phyloP scores from a whole-genome alignment of 257 asterid genomes.

The Solanum chaucha region DNA sequence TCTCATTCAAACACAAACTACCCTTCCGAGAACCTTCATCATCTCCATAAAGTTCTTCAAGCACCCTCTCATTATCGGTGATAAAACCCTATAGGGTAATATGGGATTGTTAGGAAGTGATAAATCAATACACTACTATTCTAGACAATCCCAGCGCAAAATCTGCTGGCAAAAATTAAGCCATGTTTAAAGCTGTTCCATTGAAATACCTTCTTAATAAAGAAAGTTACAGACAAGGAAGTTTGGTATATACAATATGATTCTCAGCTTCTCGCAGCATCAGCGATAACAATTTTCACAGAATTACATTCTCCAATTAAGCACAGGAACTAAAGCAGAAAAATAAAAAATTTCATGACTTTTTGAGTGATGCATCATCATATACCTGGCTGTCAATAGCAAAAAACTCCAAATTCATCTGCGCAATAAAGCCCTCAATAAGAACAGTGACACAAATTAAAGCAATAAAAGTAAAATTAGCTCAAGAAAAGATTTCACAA shows the following conservation, averaged over 20 bases:
- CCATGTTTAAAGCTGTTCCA: neutral
- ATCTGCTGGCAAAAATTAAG: neutral
- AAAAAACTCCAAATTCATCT: constrained; percentile 99
- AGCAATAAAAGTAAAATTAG: constrained; percentile 3
- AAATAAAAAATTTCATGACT: neutral
- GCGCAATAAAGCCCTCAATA: constrained; percentile 31
- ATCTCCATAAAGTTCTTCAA: constrained; percentile 92
- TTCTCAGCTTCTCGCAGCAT: neutral
- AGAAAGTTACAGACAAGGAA: neutral
- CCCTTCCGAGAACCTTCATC: constrained; percentile 81
- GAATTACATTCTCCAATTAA: neutral
- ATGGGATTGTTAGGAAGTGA: neutral
- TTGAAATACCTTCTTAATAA: neutral
- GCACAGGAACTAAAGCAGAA: neutral
- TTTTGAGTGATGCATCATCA: constrained; percentile 6
- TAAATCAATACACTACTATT: neutral
- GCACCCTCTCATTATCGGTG: constrained; percentile 89
- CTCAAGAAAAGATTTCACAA: constrained; percentile 3
- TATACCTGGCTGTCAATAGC: constrained; percentile 92
- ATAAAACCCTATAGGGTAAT: constrained; percentile 54
- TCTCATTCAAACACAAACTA: constrained; percentile 67
- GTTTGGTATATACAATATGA: neutral
- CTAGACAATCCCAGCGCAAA: neutral
- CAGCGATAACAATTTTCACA: neutral
- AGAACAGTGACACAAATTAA: constrained; percentile 14